Base-by-base conservation (phyloP, 2,329 filamentous ascomycete genomes). In the Aspergillus costaricaensis region DNA sequence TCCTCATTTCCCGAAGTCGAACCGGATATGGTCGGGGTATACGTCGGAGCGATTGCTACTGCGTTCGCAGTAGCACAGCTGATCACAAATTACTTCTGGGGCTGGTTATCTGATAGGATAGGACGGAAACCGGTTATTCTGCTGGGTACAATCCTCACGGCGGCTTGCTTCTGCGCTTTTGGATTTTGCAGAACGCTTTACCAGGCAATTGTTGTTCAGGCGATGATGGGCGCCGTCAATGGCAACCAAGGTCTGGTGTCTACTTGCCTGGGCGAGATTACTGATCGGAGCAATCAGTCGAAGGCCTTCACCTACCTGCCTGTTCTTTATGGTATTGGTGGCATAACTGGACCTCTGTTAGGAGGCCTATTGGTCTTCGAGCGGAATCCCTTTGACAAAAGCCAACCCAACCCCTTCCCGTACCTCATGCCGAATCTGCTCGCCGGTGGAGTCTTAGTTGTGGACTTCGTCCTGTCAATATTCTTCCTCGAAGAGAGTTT, bases 241-340 rank as follows among this genome's bases (percentile, higher is more conserved):
- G 95, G 95, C 55, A 99, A 99, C 70, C 92, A 95, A 30, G 94
- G 92, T 4, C 88, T 97, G 12, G 92, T 99, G 14, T 94, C 92
- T 7, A 97, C 95, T 0, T 96, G 94, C 52, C 77, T 99, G 52
- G 95, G 95, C 43, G 95, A 99, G 76, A 90, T 99, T 55, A 99
- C 95, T 1, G 93, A 98, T 73, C 87, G 92, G 57, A 95, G 90
- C 65, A 99, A 99, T 75, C 95, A 99, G 81, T 95, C 91, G 71
- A 85, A 86, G 56, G 95, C 92, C 0, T 99, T 99, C 70, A 95
- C 91, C 1, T 99, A 96, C 79, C 81, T 99, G 44, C 95, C 95
- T 0, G 90, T 98, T 41, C 89, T 98, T n/a, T 99, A 99, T 76
- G 94, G 94, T 4, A 82, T 99, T 36, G 95, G 95, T 17, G 91